Percentiles rank a stretch among this genome's conserved stretches.
phyloP scores from a whole-genome alignment of 2,329 filamentous ascomycete genomes.

The Calonectria henricotiae region DNA sequence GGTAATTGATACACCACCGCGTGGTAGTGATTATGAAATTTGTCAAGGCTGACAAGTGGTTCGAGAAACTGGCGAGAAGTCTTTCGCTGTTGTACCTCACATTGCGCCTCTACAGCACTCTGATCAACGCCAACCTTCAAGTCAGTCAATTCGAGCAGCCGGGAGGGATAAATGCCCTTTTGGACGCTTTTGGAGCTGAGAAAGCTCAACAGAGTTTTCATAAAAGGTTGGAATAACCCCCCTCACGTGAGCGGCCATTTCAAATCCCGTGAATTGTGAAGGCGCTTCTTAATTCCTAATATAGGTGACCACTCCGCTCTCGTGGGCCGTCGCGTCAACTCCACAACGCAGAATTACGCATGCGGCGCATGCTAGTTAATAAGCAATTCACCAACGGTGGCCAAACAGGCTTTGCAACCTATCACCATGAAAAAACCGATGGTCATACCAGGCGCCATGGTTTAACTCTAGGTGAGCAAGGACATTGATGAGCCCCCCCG shows the following conservation, averaged over 20 bases:
- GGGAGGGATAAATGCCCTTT: no score
- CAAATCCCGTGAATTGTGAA: background rate
- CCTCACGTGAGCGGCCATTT: background rate
- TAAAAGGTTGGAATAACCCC: no score
- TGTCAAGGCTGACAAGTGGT: no score
- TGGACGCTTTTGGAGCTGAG: no score
- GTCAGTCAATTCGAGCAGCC: no score
- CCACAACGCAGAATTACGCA: background rate
- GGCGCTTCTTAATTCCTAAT: constrained; percentile 8
- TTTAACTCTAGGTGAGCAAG: background rate
- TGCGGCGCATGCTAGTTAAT: constrained; percentile 1
- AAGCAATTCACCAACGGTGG: background rate
- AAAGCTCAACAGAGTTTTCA: no score
- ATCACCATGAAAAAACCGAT: background rate
- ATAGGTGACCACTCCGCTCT: background rate
- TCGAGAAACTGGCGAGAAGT: no score
- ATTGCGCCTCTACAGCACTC: no score
- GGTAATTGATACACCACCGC: no score
- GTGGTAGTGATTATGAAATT: no score
- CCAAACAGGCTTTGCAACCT: background rate
- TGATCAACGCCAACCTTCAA: no score
- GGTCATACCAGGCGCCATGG: background rate
- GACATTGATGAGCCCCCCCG: background rate
- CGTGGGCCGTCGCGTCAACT: background rate
- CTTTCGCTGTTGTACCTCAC: no score